Base-by-base conservation (phyloP, 2,329 filamentous ascomycete species). In the Elsinoe necatrix region DNA sequence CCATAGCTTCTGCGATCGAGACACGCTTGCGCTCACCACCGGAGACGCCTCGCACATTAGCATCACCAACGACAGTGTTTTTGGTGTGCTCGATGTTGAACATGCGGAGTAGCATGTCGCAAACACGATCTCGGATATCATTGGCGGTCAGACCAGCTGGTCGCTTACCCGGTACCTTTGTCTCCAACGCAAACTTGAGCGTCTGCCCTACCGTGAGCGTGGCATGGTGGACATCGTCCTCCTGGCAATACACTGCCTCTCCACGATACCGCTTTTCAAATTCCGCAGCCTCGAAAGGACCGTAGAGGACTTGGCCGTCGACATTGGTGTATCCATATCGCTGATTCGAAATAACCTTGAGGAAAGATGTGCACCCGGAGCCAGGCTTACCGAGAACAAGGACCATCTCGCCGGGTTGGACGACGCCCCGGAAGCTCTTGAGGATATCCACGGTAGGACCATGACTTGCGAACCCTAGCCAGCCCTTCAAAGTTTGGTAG, bases 61-160 rank as follows among this genome's bases (percentile, higher is more conserved):
- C 80, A 61, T 93, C 86, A 6, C 91, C 91, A 23, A 95, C 89
- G 27, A 92, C 82, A 0, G 91, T 96, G 67, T 90, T 81, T 54
- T 82, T 80, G 0, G 89, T 95, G 69, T 95, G 89, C 69, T 91
- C 86, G 55, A 95, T 95, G 67, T 92, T 93, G 77, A 95, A 95
- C 87, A 95, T 93, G 66, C 88, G 89, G 54, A 95, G 76, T 58
- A 95, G 77, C 65, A 85, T 81, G 16, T 82, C 78, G 59, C 91
- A 75, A 57, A 95, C 83, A 63, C 83, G 82, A 51, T 86, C 78
- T 73, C 91, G 91, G 75, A 92, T 92, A 14, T 86, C 83, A 4
- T 72, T 69, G 68, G 87, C 86, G 37, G 80, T 83, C 63, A 93
- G 79, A 20, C 87, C 88, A 3, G 78, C 81, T 0, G 88, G 87